A percentile compares a stretch with the other conserved stretches of the same genome.
Conservation (phyloP, 2,329 filamentous ascomycete genomes). For the Alternaria hordeiaustralica region DNA sequence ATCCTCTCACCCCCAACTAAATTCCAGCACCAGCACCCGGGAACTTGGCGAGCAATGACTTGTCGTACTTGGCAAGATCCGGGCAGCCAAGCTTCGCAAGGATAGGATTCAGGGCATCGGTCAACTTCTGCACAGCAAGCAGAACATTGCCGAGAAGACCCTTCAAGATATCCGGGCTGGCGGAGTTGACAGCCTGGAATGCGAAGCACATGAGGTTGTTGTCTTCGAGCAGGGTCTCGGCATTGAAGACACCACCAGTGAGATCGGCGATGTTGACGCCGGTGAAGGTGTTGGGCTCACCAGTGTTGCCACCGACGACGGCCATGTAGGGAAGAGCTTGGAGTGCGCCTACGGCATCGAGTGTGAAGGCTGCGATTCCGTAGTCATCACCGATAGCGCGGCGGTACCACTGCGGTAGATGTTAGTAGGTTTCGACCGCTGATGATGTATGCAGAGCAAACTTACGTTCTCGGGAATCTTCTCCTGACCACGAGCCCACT, state of each 20-base stretch:
- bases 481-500: slow-evolving; percentile 24
- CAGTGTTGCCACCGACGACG: slow-evolving; percentile 28
- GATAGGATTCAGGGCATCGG: slow-evolving; percentile 21
- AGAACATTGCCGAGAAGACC: slow-evolving; percentile 22
- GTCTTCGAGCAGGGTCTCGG: slow-evolving; percentile 17
- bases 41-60: slow-evolving; percentile 19
- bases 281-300: slow-evolving; percentile 23
- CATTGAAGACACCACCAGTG: slow-evolving; percentile 26
- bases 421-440: slow-evolving; percentile 9
- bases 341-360: slow-evolving; percentile 17
- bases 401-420: slow-evolving; percentile 5
- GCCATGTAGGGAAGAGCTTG: slow-evolving; percentile 15
- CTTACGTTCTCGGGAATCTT: slow-evolving; percentile 31
- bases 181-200: slow-evolving; percentile 21
- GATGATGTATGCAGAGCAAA: not conserved
- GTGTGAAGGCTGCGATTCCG: not conserved
- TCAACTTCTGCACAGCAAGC: slow-evolving; percentile 22
- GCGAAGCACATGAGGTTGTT: slow-evolving; percentile 28
- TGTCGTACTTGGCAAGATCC: slow-evolving; percentile 21
- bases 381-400: slow-evolving; percentile 23
- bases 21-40: slow-evolving; percentile 15
- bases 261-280: slow-evolving; percentile 24
- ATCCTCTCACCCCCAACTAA: not conserved
- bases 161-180: slow-evolving; percentile 18
- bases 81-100: slow-evolving; percentile 18